A percentile compares a stretch with the other conserved stretches of the same genome.
Evolutionary conservation across 2,329 filamentous ascomycete species (phyloP).

Genomic region (Grosmannia clavigera): DNA sequence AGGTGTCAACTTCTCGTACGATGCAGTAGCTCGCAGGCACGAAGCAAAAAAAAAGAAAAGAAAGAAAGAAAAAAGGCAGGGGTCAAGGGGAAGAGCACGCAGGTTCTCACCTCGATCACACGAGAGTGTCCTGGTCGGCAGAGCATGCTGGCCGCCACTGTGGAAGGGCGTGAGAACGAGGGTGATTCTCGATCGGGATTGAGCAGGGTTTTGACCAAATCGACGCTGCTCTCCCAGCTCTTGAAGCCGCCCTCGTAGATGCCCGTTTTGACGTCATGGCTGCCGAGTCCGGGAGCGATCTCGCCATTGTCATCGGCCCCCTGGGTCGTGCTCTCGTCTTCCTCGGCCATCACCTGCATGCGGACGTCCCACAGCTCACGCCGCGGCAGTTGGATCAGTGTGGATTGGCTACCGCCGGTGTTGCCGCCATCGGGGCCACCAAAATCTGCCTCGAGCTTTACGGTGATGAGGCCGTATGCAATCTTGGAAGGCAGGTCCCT

Average conservation of each 20-base stretch:
- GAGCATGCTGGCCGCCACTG: slow-evolving; percentile 4
- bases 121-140: slow-evolving; percentile 24
- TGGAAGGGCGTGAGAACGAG: slow-evolving; percentile 10
- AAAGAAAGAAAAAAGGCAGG: too few relatives aligned
- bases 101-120: slow-evolving; percentile 39
- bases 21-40: slow-evolving; percentile 15
- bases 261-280: slow-evolving; percentile 66
- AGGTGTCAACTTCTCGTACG: not conserved
- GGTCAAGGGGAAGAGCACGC: too few relatives aligned
- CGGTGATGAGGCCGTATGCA: slow-evolving; percentile 49
- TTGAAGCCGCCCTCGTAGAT: slow-evolving; percentile 84
- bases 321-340: slow-evolving; percentile 22
- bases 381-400: slow-evolving; percentile 45
- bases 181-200: slow-evolving; percentile 23
- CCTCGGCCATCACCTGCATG: slow-evolving; percentile 68
- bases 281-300: slow-evolving; percentile 40
- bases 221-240: slow-evolving; percentile 78
- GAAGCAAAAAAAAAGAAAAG: not conserved
- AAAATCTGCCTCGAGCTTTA: slow-evolving; percentile 38
- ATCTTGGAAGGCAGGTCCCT: slow-evolving; percentile 58
- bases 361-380: slow-evolving; percentile 73
- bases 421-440: slow-evolving; percentile 24
- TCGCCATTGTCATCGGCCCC: slow-evolving; percentile 39
- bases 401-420: slow-evolving; percentile 17
- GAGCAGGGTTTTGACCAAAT: slow-evolving; percentile 59